phyloP scores from a whole-genome alignment of 2,329 filamentous ascomycete genomes.

The Domatiomyces globalis region DNA sequence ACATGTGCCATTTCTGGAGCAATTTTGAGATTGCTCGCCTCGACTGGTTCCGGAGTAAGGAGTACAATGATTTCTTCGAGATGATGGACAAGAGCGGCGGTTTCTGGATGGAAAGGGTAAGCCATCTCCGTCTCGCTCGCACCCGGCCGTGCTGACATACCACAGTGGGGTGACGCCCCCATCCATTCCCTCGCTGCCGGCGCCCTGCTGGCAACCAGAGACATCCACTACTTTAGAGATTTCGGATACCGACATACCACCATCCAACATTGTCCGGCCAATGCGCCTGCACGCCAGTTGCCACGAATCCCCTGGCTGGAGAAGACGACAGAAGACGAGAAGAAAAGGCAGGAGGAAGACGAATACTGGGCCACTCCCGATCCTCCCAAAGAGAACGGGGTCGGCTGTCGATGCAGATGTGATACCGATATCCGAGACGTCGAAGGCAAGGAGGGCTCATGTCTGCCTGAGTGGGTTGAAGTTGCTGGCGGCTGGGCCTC shows the following conservation, averaged over 20 bases:
- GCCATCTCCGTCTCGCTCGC: slow-evolving; percentile 19
- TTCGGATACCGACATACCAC: slow-evolving; percentile 97
- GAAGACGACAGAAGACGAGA: slow-evolving; percentile 64
- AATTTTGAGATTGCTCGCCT: slow-evolving; percentile 96
- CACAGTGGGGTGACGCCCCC: slow-evolving; percentile 91
- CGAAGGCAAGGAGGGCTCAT: slow-evolving; percentile 93
- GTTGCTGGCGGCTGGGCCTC: slow-evolving; percentile 85
- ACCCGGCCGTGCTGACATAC: slow-evolving; percentile 18
- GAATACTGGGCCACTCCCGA: slow-evolving; percentile 91
- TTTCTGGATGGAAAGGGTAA: slow-evolving; percentile 97
- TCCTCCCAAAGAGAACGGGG: slow-evolving; percentile 80
- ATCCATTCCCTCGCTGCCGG: slow-evolving; percentile 96
- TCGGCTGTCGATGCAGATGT: slow-evolving; percentile 90
- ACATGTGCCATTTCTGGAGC: slow-evolving; percentile 99
- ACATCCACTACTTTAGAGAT: slow-evolving; percentile 98
- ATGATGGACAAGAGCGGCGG: slow-evolving; percentile 98
- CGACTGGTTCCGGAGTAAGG: slow-evolving; percentile 92
- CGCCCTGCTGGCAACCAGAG: slow-evolving; percentile 60
- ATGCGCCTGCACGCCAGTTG: slow-evolving; percentile 78
- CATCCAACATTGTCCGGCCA: slow-evolving; percentile 95
- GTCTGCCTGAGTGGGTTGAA: slow-evolving; percentile 90
- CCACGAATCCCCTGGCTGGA: slow-evolving; percentile 69
- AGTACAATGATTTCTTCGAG: slow-evolving; percentile 94
- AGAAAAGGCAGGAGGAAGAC: slow-evolving; percentile 78
- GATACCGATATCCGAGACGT: slow-evolving; percentile 97